Evolutionary conservation across 257 asterid species (phyloP), one percentile per base, ranked within the genome.

Genomic region (Przewalskia tangutica): DNA sequence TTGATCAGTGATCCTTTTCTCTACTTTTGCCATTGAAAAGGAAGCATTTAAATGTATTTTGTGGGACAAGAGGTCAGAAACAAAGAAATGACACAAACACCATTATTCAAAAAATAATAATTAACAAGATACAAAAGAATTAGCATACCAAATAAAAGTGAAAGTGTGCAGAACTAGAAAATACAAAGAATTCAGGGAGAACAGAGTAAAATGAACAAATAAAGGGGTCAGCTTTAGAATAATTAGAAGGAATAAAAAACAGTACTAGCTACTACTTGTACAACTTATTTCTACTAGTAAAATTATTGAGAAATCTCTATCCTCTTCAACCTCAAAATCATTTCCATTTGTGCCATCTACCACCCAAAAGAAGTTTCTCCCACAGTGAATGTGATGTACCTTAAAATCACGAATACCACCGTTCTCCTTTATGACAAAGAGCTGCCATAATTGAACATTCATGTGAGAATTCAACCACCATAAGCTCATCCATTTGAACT

Each of bases 371-470:
- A 48, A 0, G 7, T 50, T 68, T 51, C 54, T 51, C 77, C 55
- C 60, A 81, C 71, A 79, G 59, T 81, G 78, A 81, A 81, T 81
- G 83, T 14, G 83, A 81, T 65, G 64, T 20, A 18, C 68, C 59
- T 27, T 44, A 48, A 51, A 16, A 14, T 46, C 82, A 42, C 62
- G 76, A 23, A 51, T 59, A 59, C 42, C 32, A 10, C 18, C 64
- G 34, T 11, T 73, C 60, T 48, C 62, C 70, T 63, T 63, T 63
- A 27, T 63, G 70, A 63, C 32, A 8, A 73, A 50, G 13, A 53
- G 40, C 58, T 12, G 36, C 68, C 53, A 77, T 11, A 55, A 77
- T 60, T 46, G 56, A 63, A 20, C 64, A 64, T 81, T 71, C 83
- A 81, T 81, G 83, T 81, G 83, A 81, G 63, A 63, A 81, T 36